These are phyloP conservation scores for Leptographium wingfieldii DNA, from an alignment of 2,329 filamentous ascomycete species.

Conservation along the genomic window DNA sequence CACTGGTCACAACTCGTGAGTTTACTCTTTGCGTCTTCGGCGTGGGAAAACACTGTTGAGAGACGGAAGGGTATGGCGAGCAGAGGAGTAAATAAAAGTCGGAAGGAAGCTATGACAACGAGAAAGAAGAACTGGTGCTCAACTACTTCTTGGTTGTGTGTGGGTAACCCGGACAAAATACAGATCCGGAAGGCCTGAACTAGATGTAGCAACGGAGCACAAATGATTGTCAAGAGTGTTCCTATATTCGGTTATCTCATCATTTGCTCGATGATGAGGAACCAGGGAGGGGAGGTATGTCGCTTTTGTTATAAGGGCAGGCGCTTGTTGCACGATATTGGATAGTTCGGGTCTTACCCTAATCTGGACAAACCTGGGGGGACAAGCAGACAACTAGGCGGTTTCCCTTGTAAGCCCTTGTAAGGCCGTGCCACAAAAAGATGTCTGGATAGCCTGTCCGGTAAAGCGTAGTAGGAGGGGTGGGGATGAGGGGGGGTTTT, in stretches of 20 bases:
- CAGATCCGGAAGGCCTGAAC: background rate
- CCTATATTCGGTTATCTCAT: background rate
- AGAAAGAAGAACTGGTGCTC: background rate
- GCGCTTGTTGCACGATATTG: slow-evolving; percentile 3
- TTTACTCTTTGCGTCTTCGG: background rate
- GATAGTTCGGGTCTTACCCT: slow-evolving; percentile 2
- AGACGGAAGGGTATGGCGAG: background rate
- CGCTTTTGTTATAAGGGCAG: background rate
- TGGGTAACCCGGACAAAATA: background rate
- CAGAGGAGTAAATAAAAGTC: background rate
- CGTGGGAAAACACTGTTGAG: background rate
- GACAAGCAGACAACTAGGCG: background rate
- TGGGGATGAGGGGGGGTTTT: background rate
- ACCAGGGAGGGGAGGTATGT: background rate
- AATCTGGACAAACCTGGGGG: background rate
- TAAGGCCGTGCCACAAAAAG: background rate
- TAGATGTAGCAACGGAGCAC: background rate
- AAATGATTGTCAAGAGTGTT: background rate
- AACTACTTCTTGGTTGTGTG: background rate
- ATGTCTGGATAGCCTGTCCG: background rate
- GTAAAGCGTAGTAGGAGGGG: background rate
- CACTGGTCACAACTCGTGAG: background rate
- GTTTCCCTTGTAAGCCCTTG: background rate
- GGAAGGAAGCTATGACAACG: background rate
- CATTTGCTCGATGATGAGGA: background rate